A percentile compares a stretch with the other conserved stretches of the same genome.
Evolutionary conservation across 345 rosid species (phyloP).

Genomic region (Theobroma cacao): DNA sequence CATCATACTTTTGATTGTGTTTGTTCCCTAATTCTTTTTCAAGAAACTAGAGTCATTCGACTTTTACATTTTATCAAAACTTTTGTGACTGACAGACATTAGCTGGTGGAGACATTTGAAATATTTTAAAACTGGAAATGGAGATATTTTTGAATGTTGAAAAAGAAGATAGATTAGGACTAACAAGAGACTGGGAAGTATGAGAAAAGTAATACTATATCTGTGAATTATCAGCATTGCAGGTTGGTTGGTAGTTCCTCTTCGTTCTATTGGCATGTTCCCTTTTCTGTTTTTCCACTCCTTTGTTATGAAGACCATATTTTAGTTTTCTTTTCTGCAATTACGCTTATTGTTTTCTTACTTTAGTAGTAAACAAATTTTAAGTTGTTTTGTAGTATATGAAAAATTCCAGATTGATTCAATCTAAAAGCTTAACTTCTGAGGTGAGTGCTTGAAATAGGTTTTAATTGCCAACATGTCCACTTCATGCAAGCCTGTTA

Average conservation of each 20-base stretch:
- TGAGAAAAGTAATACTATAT: neutral
- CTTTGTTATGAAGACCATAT: neutral
- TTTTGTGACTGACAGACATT: neutral
- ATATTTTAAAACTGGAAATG: neutral
- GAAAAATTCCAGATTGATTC: neutral
- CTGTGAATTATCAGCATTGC: neutral
- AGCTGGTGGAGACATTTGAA: neutral
- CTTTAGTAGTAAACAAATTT: neutral
- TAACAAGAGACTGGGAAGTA: neutral
- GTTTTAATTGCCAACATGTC: neutral
- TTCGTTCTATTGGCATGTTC: neutral
- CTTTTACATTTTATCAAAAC: neutral
- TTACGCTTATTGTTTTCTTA: neutral
- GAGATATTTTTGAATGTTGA: neutral
- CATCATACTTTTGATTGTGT: neutral
- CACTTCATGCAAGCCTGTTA: neutral
- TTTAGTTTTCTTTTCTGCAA: neutral
- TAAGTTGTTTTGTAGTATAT: neutral
- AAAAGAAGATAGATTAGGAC: conserved; percentile 3
- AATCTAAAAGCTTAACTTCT: neutral
- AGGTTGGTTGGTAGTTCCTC: neutral
- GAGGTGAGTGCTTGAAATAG: neutral
- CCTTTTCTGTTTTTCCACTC: neutral
- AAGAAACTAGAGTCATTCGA: neutral
- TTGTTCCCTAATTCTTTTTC: neutral